Percentiles rank a stretch among this genome's conserved stretches.
These are phyloP conservation scores for Trichoderma reesei DNA, from an alignment of 495 filamentous ascomycete genomes.

Conservation along the genomic window DNA sequence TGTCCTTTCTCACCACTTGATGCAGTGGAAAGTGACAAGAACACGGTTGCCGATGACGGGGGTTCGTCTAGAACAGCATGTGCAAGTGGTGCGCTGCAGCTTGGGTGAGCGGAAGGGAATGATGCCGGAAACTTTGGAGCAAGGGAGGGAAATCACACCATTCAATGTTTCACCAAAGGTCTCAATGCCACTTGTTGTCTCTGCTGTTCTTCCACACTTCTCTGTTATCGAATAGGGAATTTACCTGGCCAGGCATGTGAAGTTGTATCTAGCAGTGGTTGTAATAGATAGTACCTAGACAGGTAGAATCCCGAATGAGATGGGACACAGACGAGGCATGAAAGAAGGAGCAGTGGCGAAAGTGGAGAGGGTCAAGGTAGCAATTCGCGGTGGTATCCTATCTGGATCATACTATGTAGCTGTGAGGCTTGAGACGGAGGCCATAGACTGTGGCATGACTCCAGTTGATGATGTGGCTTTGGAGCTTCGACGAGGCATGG, in stretches of 20 bases:
- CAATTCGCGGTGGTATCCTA: too few relatives aligned
- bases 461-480: too few relatives aligned
- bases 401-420: too few relatives aligned
- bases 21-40: neutral
- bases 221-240: neutral
- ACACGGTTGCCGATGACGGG: neutral
- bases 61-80: neutral
- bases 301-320: too few relatives aligned
- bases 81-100: neutral
- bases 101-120: neutral
- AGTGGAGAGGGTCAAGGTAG: too few relatives aligned
- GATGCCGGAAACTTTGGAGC: neutral
- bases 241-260: neutral
- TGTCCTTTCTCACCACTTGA: neutral
- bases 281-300: too few relatives aligned
- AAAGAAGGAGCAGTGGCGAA: too few relatives aligned
- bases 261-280: too few relatives aligned
- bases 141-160: neutral
- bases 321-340: too few relatives aligned
- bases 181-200: neutral
- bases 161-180: neutral
- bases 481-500: too few relatives aligned
- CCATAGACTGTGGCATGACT: too few relatives aligned
- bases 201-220: neutral
- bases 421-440: too few relatives aligned